A percentile compares a stretch with the other conserved stretches of the same genome.
Conservation (phyloP, 306 rosid genomes). For the Delonix regia region DNA sequence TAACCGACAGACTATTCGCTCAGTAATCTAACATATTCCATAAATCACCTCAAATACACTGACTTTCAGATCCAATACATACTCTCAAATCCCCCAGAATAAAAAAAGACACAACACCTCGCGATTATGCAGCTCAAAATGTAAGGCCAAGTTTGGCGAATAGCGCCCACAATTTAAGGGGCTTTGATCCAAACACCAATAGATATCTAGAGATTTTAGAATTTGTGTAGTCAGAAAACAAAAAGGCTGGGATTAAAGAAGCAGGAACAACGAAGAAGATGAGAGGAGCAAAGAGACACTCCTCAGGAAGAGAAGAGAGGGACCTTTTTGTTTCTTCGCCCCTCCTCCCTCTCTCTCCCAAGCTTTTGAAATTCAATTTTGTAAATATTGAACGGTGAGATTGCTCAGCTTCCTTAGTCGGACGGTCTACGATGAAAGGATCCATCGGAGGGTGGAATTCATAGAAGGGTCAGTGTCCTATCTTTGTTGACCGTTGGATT, state of each 20-base stretch:
- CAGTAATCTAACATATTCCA: neutral
- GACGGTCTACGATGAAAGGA: conserved; percentile 31
- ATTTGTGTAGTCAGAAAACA: conserved; percentile 8
- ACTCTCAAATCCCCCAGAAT: conserved; percentile 20
- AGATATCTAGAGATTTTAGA: neutral
- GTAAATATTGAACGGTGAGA: conserved; percentile 70
- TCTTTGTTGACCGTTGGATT: conserved; percentile 52
- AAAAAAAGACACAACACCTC: conserved; percentile 2
- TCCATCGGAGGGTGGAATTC: conserved; percentile 57
- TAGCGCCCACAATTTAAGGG: conserved; percentile 36
- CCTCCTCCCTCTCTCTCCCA: conserved; percentile 88
- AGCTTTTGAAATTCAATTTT: conserved; percentile 97
- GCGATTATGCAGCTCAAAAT: conserved; percentile 49
- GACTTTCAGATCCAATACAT: conserved; percentile 44
- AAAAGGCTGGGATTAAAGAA: conserved; percentile 27
- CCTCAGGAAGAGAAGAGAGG: conserved; percentile 29
- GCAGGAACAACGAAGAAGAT: conserved; percentile 29
- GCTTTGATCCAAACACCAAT: conserved; percentile 35
- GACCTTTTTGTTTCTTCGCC: conserved; percentile 48
- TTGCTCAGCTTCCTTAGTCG: conserved; percentile 38
- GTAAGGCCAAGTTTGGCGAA: conserved; percentile 38
- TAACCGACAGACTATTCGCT: conserved; percentile 41
- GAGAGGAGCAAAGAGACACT: conserved; percentile 30
- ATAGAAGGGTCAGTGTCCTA: conserved; percentile 37
- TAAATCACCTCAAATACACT: conserved; percentile 47